Percentiles rank a stretch among this genome's conserved stretches.
These are phyloP conservation scores for Zhuliangozyma blackwelliae DNA, from an alignment of 1,139 yeast genomes.

Conservation along the genomic window DNA sequence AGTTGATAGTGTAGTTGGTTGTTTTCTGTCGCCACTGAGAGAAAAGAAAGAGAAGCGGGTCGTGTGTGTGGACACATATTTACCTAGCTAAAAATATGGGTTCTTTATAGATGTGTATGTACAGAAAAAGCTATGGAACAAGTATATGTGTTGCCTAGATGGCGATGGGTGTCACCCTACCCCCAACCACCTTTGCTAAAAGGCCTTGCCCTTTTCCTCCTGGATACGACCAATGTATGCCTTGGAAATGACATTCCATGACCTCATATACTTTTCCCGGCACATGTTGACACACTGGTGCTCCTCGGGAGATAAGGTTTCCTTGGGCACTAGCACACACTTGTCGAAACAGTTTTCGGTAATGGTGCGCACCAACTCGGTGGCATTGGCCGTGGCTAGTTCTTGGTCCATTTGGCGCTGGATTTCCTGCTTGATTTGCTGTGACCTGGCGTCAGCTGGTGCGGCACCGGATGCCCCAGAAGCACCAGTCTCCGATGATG, in stretches of 20 bases:
- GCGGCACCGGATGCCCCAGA: conserved; percentile 18
- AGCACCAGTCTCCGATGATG: background rate
- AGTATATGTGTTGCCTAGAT: no score
- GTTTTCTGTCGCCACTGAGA: conserved; percentile 3
- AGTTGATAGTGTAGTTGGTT: background rate
- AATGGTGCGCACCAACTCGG: conserved; percentile 78
- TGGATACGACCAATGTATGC: conserved; percentile 75
- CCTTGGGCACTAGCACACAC: conserved; percentile 59
- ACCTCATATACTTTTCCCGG: conserved; percentile 81
- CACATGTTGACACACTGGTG: conserved; percentile 67
- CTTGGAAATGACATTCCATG: conserved; percentile 83
- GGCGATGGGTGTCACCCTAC: no score
- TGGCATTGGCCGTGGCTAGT: conserved; percentile 83
- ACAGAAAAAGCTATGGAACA: no score
- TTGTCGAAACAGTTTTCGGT: conserved; percentile 86
- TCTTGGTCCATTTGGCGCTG: conserved; percentile 76
- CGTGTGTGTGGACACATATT: no score
- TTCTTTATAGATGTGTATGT: no score
- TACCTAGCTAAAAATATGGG: no score
- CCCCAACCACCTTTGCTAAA: no score
- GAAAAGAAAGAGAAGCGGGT: background rate
- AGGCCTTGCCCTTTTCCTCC: conserved; percentile 3
- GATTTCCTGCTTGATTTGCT: conserved; percentile 50
- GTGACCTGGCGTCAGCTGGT: conserved; percentile 13
- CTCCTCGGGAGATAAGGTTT: conserved; percentile 27